Evolutionary conservation across 305 asterid genomes (phyloP).

Genomic region (Solanum hybrid): DNA sequence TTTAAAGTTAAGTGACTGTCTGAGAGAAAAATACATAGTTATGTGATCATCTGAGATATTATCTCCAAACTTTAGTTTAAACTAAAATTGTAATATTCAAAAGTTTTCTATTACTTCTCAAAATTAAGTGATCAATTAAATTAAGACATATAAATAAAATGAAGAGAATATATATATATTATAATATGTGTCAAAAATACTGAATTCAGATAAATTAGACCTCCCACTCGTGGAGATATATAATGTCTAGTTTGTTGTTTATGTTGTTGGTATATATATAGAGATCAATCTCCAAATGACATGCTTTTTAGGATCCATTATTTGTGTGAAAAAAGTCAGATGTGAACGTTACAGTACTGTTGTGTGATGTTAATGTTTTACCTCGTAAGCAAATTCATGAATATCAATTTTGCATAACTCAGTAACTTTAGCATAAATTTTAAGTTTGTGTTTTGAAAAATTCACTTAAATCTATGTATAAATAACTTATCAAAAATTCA

Average conservation of each 20-base stretch:
- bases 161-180: no score
- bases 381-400: neutral
- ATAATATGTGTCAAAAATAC: no score
- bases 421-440: neutral
- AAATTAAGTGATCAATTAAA: no score
- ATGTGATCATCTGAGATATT: no score
- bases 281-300: neutral
- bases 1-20: no score
- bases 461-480: neutral
- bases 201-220: neutral
- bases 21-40: no score
- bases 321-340: neutral
- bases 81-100: neutral
- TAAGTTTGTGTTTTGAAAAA: no score
- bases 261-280: neutral
- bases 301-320: conserved; percentile 5
- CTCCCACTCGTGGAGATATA: neutral
- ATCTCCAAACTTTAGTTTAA: neutral
- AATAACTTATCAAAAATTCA: no score
- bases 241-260: neutral
- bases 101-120: no score
- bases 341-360: neutral
- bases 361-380: neutral
- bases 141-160: neutral
- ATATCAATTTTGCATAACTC: neutral